Conservation (phyloP, 345 rosid genomes). For the Eucalyptus cloeziana region DNA sequence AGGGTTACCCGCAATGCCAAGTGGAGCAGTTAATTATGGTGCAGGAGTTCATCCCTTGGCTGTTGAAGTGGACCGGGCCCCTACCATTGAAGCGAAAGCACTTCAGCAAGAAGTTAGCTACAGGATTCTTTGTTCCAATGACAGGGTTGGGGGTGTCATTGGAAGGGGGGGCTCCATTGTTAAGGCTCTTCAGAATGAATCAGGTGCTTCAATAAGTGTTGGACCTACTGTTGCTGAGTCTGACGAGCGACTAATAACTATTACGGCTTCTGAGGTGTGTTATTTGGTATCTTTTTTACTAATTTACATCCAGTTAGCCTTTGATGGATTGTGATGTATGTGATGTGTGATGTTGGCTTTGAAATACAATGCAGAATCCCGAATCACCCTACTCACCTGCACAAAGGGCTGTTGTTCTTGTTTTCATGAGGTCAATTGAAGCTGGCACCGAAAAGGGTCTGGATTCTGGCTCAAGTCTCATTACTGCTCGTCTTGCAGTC, state of each 20-base stretch:
- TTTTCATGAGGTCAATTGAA: conserved; percentile 53
- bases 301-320: not conserved
- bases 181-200: conserved; percentile 61
- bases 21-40: conserved; percentile 17
- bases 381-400: conserved; percentile 58
- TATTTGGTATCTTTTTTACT: not conserved
- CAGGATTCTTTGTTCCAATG: conserved; percentile 73
- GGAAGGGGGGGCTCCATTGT: conserved; percentile 74
- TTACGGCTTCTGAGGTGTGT: conserved; percentile 72
- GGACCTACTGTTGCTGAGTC: conserved; percentile 55
- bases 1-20: conserved; percentile 9
- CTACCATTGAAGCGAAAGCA: conserved; percentile 9
- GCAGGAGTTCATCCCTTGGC: conserved; percentile 26
- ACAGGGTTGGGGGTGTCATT: conserved; percentile 71
- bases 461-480: conserved; percentile 25
- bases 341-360: conserved; percentile 2
- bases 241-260: conserved; percentile 66
- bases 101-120: conserved; percentile 43
- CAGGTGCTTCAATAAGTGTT: conserved; percentile 66
- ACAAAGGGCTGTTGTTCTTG: conserved; percentile 65
- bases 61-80: conserved; percentile 25
- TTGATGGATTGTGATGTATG: not conserved
- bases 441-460: conserved; percentile 42
- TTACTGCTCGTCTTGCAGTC: conserved; percentile 66
- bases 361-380: conserved; percentile 43